Conservation (phyloP, 2,329 filamentous ascomycete genomes). For the Xylaria sp. region DNA sequence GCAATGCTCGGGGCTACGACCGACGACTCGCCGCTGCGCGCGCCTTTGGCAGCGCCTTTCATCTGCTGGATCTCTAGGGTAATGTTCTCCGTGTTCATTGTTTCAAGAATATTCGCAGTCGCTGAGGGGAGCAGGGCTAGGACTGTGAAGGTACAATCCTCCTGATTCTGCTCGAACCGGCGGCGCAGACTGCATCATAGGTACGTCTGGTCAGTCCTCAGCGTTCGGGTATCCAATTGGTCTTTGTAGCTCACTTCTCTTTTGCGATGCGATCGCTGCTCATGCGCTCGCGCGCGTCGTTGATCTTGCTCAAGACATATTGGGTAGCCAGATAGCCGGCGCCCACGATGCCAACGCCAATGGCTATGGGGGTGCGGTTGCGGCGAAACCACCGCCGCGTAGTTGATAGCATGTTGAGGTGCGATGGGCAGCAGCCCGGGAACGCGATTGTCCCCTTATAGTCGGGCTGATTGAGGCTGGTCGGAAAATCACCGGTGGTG, state of each 20-base stretch:
- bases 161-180: conserved; percentile 98
- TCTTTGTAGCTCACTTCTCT: conserved; percentile 78
- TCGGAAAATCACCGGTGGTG: conserved; percentile 13
- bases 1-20: conserved; percentile 66
- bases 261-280: conserved; percentile 94
- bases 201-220: conserved; percentile 6
- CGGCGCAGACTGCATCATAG: conserved; percentile 77
- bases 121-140: conserved; percentile 94
- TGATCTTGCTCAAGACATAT: conserved; percentile 91
- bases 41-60: conserved; percentile 76
- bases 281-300: conserved; percentile 95
- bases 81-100: conserved; percentile 90
- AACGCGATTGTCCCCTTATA: conserved; percentile 4
- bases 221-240: neutral
- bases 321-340: conserved; percentile 92
- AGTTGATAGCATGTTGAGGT: conserved; percentile 68
- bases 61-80: conserved; percentile 95
- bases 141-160: conserved; percentile 97
- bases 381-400: conserved; percentile 91
- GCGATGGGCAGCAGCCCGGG: neutral
- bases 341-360: conserved; percentile 87
- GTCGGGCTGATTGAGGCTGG: conserved; percentile 1
- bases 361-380: conserved; percentile 88
- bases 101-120: conserved; percentile 86
- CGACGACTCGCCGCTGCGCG: conserved; percentile 65